Conservation (phyloP, 179 eudicot genomes). For the Amaranthus tricolor region DNA sequence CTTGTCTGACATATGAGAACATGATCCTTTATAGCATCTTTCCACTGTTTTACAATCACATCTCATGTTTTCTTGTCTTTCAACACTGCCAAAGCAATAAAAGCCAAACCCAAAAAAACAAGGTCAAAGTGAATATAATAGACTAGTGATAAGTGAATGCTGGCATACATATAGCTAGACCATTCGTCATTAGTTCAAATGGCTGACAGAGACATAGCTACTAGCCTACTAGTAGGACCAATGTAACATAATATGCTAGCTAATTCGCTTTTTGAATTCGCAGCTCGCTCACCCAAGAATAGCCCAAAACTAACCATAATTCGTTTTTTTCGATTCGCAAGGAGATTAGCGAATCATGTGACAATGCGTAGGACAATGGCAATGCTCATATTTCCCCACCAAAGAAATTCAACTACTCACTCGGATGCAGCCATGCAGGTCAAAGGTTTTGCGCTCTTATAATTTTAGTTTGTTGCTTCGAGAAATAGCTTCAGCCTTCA, state of each 20-base stretch:
- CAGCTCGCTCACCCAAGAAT: too few relatives aligned
- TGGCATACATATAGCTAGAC: neutral
- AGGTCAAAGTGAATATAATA: neutral
- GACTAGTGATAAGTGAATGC: neutral
- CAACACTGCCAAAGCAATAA: constrained; percentile 25
- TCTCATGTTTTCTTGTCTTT: constrained; percentile 33
- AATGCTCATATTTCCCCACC: neutral
- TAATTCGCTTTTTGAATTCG: too few relatives aligned
- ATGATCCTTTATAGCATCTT: constrained; percentile 33
- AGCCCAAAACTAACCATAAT: too few relatives aligned
- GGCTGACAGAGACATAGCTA: neutral
- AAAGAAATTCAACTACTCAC: neutral
- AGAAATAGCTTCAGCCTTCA: neutral
- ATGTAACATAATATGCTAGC: too few relatives aligned
- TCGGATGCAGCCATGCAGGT: neutral
- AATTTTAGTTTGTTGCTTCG: neutral
- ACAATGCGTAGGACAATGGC: neutral
- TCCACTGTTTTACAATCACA: constrained; percentile 24
- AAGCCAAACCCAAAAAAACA: neutral
- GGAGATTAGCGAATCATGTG: too few relatives aligned
- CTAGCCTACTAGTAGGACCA: neutral
- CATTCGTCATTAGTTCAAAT: neutral
- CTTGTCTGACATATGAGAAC: constrained; percentile 25
- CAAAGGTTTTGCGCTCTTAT: constrained; percentile 7
- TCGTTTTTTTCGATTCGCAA: too few relatives aligned